phyloP scores from a whole-genome alignment of 331 rosid species.

The Phaseolus coccineus region DNA sequence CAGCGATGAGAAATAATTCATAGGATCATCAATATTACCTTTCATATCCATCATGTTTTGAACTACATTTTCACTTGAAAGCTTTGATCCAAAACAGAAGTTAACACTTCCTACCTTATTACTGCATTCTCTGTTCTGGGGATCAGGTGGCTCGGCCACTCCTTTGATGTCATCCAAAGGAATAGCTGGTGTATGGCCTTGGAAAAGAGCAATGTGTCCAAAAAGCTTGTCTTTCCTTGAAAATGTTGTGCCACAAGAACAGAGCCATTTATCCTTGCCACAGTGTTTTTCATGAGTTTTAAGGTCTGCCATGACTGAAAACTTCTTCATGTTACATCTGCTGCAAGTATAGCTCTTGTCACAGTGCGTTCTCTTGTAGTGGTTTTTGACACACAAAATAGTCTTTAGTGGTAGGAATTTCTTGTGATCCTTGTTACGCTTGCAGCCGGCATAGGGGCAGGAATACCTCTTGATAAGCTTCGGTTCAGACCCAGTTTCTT shows the following conservation, averaged over 20 bases:
- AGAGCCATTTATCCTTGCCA: slow-evolving; percentile 97
- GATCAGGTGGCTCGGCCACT: slow-evolving; percentile 48
- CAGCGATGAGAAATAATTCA: slow-evolving; percentile 75
- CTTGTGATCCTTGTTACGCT: slow-evolving; percentile 94
- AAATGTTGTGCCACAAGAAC: slow-evolving; percentile 99
- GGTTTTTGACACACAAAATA: slow-evolving; percentile 95
- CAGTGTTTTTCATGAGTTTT: slow-evolving; percentile 99
- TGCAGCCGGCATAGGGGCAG: slow-evolving; percentile 92
- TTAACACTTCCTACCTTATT: slow-evolving; percentile 57
- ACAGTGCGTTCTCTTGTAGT: slow-evolving; percentile 98
- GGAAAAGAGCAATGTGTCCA: slow-evolving; percentile 96
- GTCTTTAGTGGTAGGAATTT: slow-evolving; percentile 96
- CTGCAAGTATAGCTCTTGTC: slow-evolving; percentile 97
- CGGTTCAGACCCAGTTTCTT: slow-evolving; percentile 70
- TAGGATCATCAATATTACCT: slow-evolving; percentile 76
- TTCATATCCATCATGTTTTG: slow-evolving; percentile 65
- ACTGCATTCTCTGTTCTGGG: slow-evolving; percentile 55
- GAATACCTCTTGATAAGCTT: slow-evolving; percentile 90
- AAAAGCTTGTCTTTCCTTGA: slow-evolving; percentile 99
- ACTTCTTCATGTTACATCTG: slow-evolving; percentile 92
- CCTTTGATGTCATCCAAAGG: slow-evolving; percentile 74
- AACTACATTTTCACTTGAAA: slow-evolving; percentile 52
- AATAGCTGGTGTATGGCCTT: slow-evolving; percentile 98
- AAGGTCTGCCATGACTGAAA: slow-evolving; percentile 96
- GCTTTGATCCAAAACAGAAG: slow-evolving; percentile 66